Base-by-base conservation (phyloP, 306 rosid genomes). In the Morella rubra region DNA sequence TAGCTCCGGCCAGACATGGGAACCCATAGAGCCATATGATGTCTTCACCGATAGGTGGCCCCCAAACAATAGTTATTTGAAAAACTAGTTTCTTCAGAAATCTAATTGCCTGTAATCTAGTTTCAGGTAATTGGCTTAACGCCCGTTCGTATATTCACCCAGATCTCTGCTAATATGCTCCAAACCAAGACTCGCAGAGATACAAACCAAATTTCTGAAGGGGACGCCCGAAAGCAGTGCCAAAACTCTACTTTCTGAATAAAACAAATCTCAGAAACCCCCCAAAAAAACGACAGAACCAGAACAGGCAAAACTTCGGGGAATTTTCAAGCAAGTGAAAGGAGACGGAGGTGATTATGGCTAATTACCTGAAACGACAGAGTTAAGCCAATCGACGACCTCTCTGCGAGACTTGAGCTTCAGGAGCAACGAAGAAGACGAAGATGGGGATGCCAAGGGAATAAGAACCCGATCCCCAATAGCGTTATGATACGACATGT, bases 321-420 rank as follows among this genome's bases (percentile, higher is more conserved):
- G 37, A 32, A 32, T 32, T 32, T 2, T 32, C 37, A 32, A 32
- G 37, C 37, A 2, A 32, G 37, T 32, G 37, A 69, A 32, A 4
- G 3, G 53, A 32, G 20, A 9, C 4, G 16, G 18, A n/a, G 20
- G 46, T 5, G 22, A 18, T 12, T 32, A 37, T 5, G 27, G 61
- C 5, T 55, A n/a, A 14, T n/a, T n/a, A 92, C 98, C 97, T 85
- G 96, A 82, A 82, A 89, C 78, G 5, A 93, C 51, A 3, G 90
- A 87, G 55, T 85, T 80, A 69, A 94, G 86, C 96, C 96, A 94
- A 81, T 90, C 93, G 22, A 90, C 22, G 60, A 89, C 98, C 49
- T 94, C 96, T 58, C 87, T 82, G 2, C 97, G 86, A 0, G 96
- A 92, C 78, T 88, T 92, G 77, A 92, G 96, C 84, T 89, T 94